Evolutionary conservation across 2,329 filamentous ascomycete species (phyloP).

Genomic region (Leptographium lundbergii): DNA sequence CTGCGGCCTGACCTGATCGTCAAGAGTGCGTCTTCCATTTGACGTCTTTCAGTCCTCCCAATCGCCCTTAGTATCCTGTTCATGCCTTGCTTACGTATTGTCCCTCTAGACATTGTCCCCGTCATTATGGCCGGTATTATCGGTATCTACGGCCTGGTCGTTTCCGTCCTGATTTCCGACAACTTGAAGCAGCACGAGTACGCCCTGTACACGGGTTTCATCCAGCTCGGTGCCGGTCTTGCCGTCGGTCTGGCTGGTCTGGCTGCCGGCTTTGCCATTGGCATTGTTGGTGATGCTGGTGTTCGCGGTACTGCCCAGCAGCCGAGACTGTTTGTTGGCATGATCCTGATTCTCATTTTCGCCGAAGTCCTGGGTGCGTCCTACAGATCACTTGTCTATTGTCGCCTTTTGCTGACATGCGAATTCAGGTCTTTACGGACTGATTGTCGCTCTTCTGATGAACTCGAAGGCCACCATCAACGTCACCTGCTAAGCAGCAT

Average conservation of each 20-base stretch:
- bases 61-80: no score
- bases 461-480: conserved; percentile 78
- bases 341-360: conserved; percentile 99
- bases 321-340: conserved; percentile 82
- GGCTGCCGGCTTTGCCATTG: conserved; percentile 75
- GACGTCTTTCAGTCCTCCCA: neutral
- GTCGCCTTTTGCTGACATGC: neutral
- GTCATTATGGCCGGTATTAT: conserved; percentile 99
- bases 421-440: conserved; percentile 81
- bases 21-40: conserved; percentile 62
- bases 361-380: conserved; percentile 88
- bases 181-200: conserved; percentile 56
- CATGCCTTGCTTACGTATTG: neutral
- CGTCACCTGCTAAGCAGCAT: conserved; percentile 42
- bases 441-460: conserved; percentile 98
- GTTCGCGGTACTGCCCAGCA: conserved; percentile 77
- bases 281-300: conserved; percentile 81
- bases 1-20: conserved; percentile 95
- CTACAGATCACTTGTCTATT: neutral
- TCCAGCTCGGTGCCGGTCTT: conserved; percentile 74
- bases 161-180: conserved; percentile 77
- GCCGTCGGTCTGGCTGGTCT: conserved; percentile 72
- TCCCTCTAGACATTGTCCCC: conserved; percentile 86
- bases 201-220: conserved; percentile 69
- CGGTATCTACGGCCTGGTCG: conserved; percentile 92